These are phyloP conservation scores for Tephrocybe rancida DNA, from an alignment of 768 basidiomycete species.

Conservation along the genomic window DNA sequence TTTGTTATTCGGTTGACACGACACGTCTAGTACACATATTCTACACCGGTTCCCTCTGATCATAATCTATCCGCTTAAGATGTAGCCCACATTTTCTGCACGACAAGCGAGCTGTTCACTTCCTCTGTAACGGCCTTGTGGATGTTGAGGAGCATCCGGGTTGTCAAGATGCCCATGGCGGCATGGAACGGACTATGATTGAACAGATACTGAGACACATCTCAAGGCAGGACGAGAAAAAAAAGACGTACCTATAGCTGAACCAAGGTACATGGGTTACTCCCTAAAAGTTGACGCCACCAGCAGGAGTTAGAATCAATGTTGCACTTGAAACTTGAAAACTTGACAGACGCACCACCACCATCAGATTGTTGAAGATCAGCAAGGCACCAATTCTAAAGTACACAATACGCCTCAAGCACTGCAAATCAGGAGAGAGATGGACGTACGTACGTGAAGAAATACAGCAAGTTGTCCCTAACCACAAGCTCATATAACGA, in stretches of 20 bases:
- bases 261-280: conserved; percentile 50
- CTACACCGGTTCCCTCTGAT: too few relatives aligned
- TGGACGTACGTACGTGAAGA: conserved; percentile 21
- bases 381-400: conserved; percentile 37
- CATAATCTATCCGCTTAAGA: too few relatives aligned
- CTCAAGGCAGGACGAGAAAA: neutral
- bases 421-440: neutral
- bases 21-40: too few relatives aligned
- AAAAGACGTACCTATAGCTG: conserved; percentile 39
- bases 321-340: neutral
- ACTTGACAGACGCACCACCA: conserved; percentile 27
- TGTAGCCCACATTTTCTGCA: too few relatives aligned
- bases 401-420: neutral
- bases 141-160: conserved; percentile 46
- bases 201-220: neutral
- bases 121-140: conserved; percentile 32
- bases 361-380: conserved; percentile 49
- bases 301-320: neutral
- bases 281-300: conserved; percentile 26
- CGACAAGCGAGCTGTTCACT: neutral
- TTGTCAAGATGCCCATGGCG: conserved; percentile 45
- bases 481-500: conserved; percentile 35
- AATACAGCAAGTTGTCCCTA: conserved; percentile 43
- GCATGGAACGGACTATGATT: conserved; percentile 44
- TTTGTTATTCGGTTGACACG: too few relatives aligned